Evolutionary conservation across 495 filamentous ascomycete genomes (phyloP), one percentile per base, ranked within the genome.

Genomic region (Hypoxylon intermedium): DNA sequence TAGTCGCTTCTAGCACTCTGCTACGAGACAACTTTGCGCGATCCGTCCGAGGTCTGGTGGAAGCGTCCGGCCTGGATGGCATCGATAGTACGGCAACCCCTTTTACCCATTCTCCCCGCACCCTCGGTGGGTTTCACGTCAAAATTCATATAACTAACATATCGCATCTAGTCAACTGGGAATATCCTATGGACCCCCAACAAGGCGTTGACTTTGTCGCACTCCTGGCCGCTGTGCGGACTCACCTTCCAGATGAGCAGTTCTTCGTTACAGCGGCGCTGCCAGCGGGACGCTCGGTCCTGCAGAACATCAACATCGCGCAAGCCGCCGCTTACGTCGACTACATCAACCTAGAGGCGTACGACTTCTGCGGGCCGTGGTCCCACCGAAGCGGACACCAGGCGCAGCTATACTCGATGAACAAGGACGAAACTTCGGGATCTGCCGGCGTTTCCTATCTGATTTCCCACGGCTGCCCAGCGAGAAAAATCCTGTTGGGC

Each of bases 301-400:
- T 97, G 28, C 82, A 85, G 53, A 81, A 93, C 67, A 94, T 97
- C 65, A 84, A 93, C 67, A 79, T 96, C 12, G 74, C 75, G 36
- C 75, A 79, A 24, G 85, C 87, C 0, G 78, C 85, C 16, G 71
- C 82, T 37, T 85, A 89, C 47, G 79, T 96, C 34, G 90, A 96
- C 73, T 82, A 87, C 50, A 77, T 96, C 67, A 95, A 95, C 67
- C 73, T 96, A 18, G 93, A 89, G 83, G 82, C 89, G 5, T 96
- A 95, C 68, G 92, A 96, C 71, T 96, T 95, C 72, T 83, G 82
- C n/a, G 91, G 91, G 0, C 82, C 88, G 0, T 94, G 91, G 92
- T 80, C 83, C 2, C 69, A 78, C 36, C 75, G 81, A 48, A 83
- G 83, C 30, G 91, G 89, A 12, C 89, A 95, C 71, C 91, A 95